Conservation (phyloP, 768 basidiomycete genomes). For the Mycena rosella region DNA sequence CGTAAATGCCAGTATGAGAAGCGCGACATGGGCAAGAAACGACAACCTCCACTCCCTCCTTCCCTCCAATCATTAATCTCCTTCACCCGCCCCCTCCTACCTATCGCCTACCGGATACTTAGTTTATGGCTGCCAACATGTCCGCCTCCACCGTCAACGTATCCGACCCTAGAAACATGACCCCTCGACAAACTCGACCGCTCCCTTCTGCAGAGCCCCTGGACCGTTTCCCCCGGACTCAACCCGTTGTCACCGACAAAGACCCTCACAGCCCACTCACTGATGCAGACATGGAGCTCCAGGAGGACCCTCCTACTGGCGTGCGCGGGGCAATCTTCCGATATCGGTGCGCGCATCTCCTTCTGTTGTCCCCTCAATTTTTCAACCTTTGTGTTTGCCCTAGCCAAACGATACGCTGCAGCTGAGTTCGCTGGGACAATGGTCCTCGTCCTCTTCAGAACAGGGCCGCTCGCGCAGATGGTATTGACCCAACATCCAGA, state of each 20-base stretch:
- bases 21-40: not conserved
- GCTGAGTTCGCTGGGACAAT: not conserved
- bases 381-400: no score
- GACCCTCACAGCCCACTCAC: not conserved
- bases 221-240: not conserved
- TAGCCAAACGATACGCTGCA: not conserved
- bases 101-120: not conserved
- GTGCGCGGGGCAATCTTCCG: not conserved
- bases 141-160: not conserved
- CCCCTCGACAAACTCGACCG: not conserved
- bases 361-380: not conserved
- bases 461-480: not conserved
- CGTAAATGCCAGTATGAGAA: not conserved
- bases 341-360: not conserved
- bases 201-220: not conserved
- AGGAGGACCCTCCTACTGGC: not conserved
- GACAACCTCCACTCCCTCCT: not conserved
- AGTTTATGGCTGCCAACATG: not conserved
- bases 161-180: not conserved
- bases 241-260: not conserved
- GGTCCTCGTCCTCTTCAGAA: not conserved
- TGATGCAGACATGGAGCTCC: not conserved
- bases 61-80: not conserved
- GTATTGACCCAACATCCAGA: not conserved
- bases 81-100: not conserved